Conservation (phyloP, 2,329 filamentous ascomycete species). For the Orbilia oligospora region DNA sequence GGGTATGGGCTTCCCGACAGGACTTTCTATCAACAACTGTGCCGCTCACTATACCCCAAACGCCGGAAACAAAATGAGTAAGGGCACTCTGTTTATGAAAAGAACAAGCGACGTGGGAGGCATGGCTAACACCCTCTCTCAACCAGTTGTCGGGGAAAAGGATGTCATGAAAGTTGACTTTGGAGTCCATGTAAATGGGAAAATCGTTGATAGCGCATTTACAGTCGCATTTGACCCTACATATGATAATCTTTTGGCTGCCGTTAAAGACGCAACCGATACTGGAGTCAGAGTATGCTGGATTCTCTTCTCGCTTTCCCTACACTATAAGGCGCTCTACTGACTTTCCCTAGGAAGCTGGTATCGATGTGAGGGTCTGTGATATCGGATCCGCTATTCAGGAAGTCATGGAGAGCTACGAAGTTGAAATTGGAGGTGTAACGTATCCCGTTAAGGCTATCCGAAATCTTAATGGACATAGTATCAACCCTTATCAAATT, state of each 20-base stretch:
- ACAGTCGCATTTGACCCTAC: conserved; percentile 78
- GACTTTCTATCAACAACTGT: conserved; percentile 85
- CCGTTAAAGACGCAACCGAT: conserved; percentile 79
- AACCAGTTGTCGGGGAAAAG: conserved; percentile 72
- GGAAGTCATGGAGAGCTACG: conserved; percentile 93
- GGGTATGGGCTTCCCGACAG: conserved; percentile 89
- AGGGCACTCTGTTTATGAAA: neutral
- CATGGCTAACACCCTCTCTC: neutral
- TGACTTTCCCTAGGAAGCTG: conserved; percentile 75
- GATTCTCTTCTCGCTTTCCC: neutral
- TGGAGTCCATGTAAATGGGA: conserved; percentile 78
- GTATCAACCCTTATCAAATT: conserved; percentile 89
- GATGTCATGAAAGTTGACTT: conserved; percentile 83
- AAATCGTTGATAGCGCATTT: conserved; percentile 80
- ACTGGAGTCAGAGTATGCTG: conserved; percentile 77
- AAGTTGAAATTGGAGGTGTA: conserved; percentile 84
- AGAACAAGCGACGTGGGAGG: neutral
- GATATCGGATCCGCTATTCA: conserved; percentile 88
- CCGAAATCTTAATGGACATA: conserved; percentile 89
- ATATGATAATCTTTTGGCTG: conserved; percentile 77
- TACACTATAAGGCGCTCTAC: neutral
- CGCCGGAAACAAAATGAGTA: conserved; percentile 80
- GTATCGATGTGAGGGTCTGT: conserved; percentile 89
- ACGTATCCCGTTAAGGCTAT: conserved; percentile 87
- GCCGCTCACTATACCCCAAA: conserved; percentile 91